Base-by-base conservation (phyloP, 768 basidiomycete genomes). In the Ephemerocybe angulata region DNA sequence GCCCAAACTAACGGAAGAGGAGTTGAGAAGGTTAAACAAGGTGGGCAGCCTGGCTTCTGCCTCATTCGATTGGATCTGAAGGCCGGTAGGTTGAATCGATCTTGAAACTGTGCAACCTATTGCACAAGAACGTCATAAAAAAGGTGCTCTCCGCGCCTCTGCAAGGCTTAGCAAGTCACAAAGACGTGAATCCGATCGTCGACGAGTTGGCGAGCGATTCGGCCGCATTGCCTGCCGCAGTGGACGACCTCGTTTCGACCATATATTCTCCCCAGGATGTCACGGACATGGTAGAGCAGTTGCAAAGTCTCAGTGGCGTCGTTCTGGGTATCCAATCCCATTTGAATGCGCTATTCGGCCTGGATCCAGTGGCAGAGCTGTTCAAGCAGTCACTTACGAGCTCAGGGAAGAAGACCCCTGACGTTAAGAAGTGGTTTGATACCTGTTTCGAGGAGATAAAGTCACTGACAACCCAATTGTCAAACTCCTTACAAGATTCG, bases 241-340 rank as follows among this genome's bases (percentile, higher is more conserved):
- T 80, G 3, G 89, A 91, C 63, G 86, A 91, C 37, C 71, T 90
- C 51, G 77, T 86, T 21, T 76, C 85, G n/a, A 70, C 83, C 2
- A 69, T 88, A 37, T 87, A 90, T 63, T 58, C 79, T 0, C 86
- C 87, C 4, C 88, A 90, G 62, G 75, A 84, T 54, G 63, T 66
- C 0, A 61, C 62, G 1, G 67, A 73, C 30, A 67, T 88, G 49
- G 59, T 61, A 10, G 60, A 65, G 11, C 75, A 80, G 51, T 58
- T 83, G 27, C 56, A 62, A 4, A 57, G 71, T 0, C 73, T 83
- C 42, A 62, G 70, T 40, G 62, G 61, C 6, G 64, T 75, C 30
- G 69, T 80, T 11, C 59, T 68, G 21, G 61, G 63, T 1, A 63
- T 87, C 31, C 73, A 71, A 47, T 55, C 63, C 37, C 60, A 56